A percentile compares a stretch with the other conserved stretches of the same genome.
phyloP scores from a whole-genome alignment of 306 rosid species.

The Comarum palustre region DNA sequence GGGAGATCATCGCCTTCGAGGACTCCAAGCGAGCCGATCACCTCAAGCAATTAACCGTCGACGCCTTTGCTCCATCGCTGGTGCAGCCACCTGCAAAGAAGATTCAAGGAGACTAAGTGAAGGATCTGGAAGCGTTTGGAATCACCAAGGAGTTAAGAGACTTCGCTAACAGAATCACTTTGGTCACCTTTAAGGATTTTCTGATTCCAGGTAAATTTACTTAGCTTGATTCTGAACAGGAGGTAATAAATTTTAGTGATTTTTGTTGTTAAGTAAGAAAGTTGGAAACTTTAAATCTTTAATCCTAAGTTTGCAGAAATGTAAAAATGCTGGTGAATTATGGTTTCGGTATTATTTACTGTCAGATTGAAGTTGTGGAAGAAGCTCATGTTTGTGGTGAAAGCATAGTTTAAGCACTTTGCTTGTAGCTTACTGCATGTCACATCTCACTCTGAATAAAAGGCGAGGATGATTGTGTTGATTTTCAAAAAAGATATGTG shows the following conservation, averaged over 20 bases:
- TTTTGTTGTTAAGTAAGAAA: not conserved
- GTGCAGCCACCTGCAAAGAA: constrained; percentile 18
- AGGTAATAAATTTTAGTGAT: too few species aligned
- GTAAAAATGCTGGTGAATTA: not conserved
- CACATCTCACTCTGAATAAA: not conserved
- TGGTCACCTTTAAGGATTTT: constrained; percentile 52
- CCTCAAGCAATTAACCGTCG: constrained; percentile 36
- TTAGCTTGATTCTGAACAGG: not conserved
- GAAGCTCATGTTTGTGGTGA: not conserved
- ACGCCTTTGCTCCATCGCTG: constrained; percentile 18
- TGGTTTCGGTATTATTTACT: not conserved
- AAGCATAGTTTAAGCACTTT: not conserved
- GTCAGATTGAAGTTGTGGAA: not conserved
- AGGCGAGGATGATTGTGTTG: not conserved
- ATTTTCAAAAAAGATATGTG: too few species aligned
- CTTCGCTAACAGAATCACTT: constrained; percentile 60
- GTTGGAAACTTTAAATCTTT: not conserved
- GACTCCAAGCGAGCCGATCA: constrained; percentile 57
- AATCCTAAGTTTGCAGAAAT: not conserved
- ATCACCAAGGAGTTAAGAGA: constrained; percentile 60
- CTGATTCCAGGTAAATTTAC: constrained; percentile 45
- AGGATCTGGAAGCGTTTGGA: constrained; percentile 46
- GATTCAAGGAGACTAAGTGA: not conserved
- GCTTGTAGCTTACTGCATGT: not conserved
- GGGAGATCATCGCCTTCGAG: constrained; percentile 51